Conservation (phyloP, 2,329 filamentous ascomycete species). For the Beauveria sp. region DNA sequence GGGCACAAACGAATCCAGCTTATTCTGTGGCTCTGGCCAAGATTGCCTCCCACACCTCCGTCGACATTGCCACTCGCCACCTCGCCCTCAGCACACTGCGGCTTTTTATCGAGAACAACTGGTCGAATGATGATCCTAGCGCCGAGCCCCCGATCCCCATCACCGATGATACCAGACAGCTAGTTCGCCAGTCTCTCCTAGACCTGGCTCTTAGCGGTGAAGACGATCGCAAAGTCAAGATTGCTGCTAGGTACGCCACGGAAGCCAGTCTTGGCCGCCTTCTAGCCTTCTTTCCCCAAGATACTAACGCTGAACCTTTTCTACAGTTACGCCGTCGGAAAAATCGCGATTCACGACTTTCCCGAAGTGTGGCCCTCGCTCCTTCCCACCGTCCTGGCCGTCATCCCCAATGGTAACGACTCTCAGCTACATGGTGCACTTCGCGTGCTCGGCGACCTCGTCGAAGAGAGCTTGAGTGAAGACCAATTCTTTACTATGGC, state of each 20-base stretch:
- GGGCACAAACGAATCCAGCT: slow-evolving; percentile 58
- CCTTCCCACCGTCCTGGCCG: slow-evolving; percentile 68
- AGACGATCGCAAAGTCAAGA: slow-evolving; percentile 78
- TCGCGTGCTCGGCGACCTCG: slow-evolving; percentile 78
- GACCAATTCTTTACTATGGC: slow-evolving; percentile 92
- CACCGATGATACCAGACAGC: slow-evolving; percentile 62
- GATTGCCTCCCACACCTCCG: slow-evolving; percentile 68
- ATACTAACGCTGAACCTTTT: neutral
- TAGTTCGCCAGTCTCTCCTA: slow-evolving; percentile 66
- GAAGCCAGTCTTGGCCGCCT: neutral
- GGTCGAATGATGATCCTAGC: slow-evolving; percentile 70
- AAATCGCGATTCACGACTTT: slow-evolving; percentile 89
- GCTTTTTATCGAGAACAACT: slow-evolving; percentile 75
- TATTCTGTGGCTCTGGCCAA: slow-evolving; percentile 75
- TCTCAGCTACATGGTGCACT: slow-evolving; percentile 81
- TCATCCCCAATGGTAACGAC: slow-evolving; percentile 70
- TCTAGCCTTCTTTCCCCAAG: neutral
- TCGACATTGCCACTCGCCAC: slow-evolving; percentile 72
- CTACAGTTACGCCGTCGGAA: slow-evolving; percentile 68
- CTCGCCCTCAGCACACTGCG: slow-evolving; percentile 73
- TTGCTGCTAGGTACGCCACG: slow-evolving; percentile 67
- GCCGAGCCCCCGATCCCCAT: slow-evolving; percentile 56
- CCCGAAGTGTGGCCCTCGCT: slow-evolving; percentile 92
- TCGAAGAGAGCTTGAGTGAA: slow-evolving; percentile 89
- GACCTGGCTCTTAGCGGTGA: slow-evolving; percentile 67